Evolutionary conservation across 768 basidiomycete species (phyloP).

Genomic region (Rhodotorula paludigena): DNA sequence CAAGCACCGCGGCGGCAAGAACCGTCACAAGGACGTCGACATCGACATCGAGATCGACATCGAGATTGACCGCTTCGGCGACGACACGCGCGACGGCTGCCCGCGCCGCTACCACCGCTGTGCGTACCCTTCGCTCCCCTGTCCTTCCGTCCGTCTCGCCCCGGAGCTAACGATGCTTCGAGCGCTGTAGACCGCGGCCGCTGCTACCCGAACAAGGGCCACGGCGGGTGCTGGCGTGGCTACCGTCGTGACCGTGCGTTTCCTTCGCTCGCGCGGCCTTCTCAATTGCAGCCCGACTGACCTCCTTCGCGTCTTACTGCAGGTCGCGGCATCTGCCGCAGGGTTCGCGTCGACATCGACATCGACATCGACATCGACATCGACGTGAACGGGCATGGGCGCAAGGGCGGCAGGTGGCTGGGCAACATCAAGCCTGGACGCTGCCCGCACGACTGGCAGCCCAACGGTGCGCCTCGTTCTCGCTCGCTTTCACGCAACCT

Average conservation of each 20-base stretch:
- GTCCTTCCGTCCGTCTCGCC: background rate
- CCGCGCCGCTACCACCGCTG: background rate
- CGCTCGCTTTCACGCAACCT: too few species aligned
- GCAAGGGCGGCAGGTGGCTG: background rate
- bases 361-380: background rate
- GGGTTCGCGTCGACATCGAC: background rate
- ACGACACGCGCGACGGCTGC: background rate
- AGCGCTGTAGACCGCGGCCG: background rate
- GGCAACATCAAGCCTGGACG: too few species aligned
- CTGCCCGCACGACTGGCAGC: background rate
- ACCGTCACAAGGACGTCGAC: too few species aligned
- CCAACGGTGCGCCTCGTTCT: background rate
- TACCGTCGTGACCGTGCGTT: background rate
- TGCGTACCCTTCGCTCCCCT: background rate
- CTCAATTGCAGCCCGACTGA: background rate
- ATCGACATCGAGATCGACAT: background rate
- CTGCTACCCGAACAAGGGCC: background rate
- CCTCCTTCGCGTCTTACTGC: too few species aligned
- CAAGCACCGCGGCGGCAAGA: background rate
- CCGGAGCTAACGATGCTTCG: too few species aligned
- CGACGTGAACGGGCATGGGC: background rate
- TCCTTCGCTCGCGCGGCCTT: background rate
- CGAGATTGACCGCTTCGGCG: background rate
- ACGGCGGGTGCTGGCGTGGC: background rate
- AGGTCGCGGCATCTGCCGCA: slow-evolving; percentile 8